Percentiles rank a stretch among this genome's conserved stretches.
phyloP scores from a whole-genome alignment of 2,329 filamentous ascomycete genomes.

The Alternaria arbusti region DNA sequence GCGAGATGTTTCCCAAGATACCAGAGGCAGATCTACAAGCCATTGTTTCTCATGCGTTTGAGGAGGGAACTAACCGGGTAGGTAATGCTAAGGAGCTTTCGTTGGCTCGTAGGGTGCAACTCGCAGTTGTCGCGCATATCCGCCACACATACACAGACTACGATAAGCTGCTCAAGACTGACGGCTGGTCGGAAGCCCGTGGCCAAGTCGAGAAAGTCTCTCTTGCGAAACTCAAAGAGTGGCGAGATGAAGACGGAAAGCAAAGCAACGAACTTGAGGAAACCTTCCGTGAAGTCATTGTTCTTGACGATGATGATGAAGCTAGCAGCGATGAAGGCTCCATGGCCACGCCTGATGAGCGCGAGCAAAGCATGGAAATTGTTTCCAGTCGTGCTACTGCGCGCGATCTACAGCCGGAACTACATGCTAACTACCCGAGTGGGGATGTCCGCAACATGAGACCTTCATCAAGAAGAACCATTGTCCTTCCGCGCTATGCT shows the following conservation, averaged over 20 bases:
- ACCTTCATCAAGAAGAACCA: conserved; percentile 29
- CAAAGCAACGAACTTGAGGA: conserved; percentile 64
- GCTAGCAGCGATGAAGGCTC: conserved; percentile 48
- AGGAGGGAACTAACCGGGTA: conserved; percentile 64
- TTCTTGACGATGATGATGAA: conserved; percentile 68
- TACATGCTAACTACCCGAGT: conserved; percentile 19
- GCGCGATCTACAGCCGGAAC: conserved; percentile 39
- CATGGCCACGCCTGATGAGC: conserved; percentile 27
- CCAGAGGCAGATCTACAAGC: conserved; percentile 63
- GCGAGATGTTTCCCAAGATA: conserved; percentile 68
- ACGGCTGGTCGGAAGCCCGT: conserved; percentile 62
- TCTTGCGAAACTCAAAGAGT: conserved; percentile 64
- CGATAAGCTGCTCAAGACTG: conserved; percentile 62
- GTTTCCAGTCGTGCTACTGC: conserved; percentile 41
- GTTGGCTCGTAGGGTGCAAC: conserved; percentile 63
- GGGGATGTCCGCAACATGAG: conserved; percentile 19
- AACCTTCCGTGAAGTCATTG: conserved; percentile 68
- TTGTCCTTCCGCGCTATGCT: conserved; percentile 26
- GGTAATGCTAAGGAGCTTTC: conserved; percentile 62
- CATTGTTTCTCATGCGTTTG: conserved; percentile 67
- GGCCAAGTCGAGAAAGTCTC: conserved; percentile 61
- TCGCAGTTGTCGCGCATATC: conserved; percentile 68
- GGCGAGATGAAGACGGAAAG: conserved; percentile 63
- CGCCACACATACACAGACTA: conserved; percentile 69
- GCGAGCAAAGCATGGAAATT: conserved; percentile 42